Base-by-base conservation (phyloP, 2,329 filamentous ascomycete species). In the Pyrenophora graminea region DNA sequence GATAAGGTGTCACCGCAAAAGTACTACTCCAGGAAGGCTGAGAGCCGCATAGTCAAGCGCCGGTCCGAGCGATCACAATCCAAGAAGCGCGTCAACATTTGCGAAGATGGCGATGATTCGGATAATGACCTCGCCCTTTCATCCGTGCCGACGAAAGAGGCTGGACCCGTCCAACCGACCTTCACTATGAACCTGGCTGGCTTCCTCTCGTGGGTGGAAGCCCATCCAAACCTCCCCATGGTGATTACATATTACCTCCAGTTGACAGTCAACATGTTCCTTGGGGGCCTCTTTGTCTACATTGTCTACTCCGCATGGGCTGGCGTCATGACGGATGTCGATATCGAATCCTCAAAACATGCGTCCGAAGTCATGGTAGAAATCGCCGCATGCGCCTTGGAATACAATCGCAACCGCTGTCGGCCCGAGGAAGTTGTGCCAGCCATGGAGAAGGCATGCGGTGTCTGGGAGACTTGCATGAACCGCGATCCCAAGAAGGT, bases 401-500 rank as follows among this genome's bases (percentile, higher is more conserved):
- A 93, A 57, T 99, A 88, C 72, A 77, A 81, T 2, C 80, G 85
- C 40, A 99, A 99, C 66, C 79, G 81, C 32, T 99, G 94, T 71
- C 82, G 81, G 1, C 83, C 81, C 0, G 80, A 82, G 2, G 82
- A 82, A 15, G 82, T 88, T 12, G 75, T 88, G 3, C 93, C 92
- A 0, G 90, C 89, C 0, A 78, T 97, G 62, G 83, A 88, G 55
- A 76, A 75, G 0, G 77, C 88, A 3, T 99, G 94, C 71, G 82
- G 85, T 30, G 83, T 87, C 55, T 97, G 93, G 93, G 85, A 88
- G 58, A 79, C 84, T 27, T 97, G 94, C 74, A 96, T 96, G 90
- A 85, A 87, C 59, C 85, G 87, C 59, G 90, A 97, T 66, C 87
- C 91, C 0, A 81, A 86, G 38, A 85, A 85, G 48, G 85, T 96